Evolutionary conservation across 495 filamentous ascomycete species (phyloP), one percentile per base, ranked within the genome.

Genomic region (Evernia prunastri): DNA sequence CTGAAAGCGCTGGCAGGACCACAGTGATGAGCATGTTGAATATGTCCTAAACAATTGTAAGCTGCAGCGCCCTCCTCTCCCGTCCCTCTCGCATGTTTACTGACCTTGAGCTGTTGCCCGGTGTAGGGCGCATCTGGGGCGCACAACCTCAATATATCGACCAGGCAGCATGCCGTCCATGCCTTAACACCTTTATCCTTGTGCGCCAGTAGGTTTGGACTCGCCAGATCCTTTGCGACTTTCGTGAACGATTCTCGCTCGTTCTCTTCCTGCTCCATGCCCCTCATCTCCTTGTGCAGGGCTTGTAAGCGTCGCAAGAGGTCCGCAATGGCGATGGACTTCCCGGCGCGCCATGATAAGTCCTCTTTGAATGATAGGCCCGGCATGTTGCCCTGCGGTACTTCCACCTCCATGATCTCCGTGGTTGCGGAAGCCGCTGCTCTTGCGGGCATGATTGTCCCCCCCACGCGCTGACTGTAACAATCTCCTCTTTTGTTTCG

Each of bases 41-140:
- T 61, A 97, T 90, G 75, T 97, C 91, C 93, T 96, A 72, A 45
- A 33, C 17, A 59, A 51, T 43, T 31, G 63, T 69, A 17, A 72
- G 65, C 60, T 20, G 57, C 36, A 12, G 36, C 49, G 20, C 39
- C 27, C 1, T 40, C 18, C 7, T 54, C n/a, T 36, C 39, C 58
- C 18, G 39, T 42, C 65, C 45, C 65, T 35, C 54, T 18, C 17
- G 57, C 23, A 23, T 62, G n/a, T 31, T 23, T 66, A 70, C 76
- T 67, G 72, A 96, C 92, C 89, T 94, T 96, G 36, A 99, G 79
- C 75, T 97, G 93, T 58, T 86, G 83, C 36, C 81, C 84, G 13
- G 91, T 96, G 76, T 95, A 97, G 15, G 94, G 94, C 74, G 94
- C 94, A 83, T 97, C 87, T 7, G 94, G 94, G 37, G 94, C 94